phyloP scores from a whole-genome alignment of 2,329 filamentous ascomycete species.

The Emergomyces pasteurianus region DNA sequence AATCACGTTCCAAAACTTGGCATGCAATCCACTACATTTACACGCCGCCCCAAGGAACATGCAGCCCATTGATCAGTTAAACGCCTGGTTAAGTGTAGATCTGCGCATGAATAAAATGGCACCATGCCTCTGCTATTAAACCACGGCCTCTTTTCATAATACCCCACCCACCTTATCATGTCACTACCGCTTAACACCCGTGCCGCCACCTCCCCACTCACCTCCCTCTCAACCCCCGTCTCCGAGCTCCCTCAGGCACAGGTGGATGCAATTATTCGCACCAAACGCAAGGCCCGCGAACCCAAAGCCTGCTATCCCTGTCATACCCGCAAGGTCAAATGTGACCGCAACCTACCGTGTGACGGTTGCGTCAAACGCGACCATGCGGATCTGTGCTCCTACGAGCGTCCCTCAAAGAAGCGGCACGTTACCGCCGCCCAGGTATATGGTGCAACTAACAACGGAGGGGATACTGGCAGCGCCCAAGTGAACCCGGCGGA shows the following conservation, averaged over 20 bases:
- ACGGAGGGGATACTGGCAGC: background rate
- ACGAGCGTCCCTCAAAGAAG: slow-evolving; percentile 38
- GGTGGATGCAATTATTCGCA: slow-evolving; percentile 37
- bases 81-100: background rate
- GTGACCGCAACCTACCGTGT: slow-evolving; percentile 37
- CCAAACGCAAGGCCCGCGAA: slow-evolving; percentile 37
- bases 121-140: background rate
- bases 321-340: slow-evolving; percentile 38
- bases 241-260: slow-evolving; percentile 34
- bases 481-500: background rate
- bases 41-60: background rate
- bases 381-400: slow-evolving; percentile 38
- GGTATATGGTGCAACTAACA: slow-evolving; percentile 12
- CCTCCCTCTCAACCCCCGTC: slow-evolving; percentile 18
- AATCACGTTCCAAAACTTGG: too few relatives aligned
- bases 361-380: slow-evolving; percentile 39
- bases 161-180: background rate
- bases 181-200: background rate
- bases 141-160: background rate
- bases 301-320: slow-evolving; percentile 37
- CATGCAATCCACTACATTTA: too few relatives aligned
- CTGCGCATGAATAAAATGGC: background rate
- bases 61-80: background rate
- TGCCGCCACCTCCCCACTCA: slow-evolving; percentile 3
- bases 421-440: slow-evolving; percentile 20